A percentile compares a stretch with the other conserved stretches of the same genome.
These are phyloP conservation scores for Monotropa hypopitys DNA, from an alignment of 179 eudicot species.

Conservation along the genomic window DNA sequence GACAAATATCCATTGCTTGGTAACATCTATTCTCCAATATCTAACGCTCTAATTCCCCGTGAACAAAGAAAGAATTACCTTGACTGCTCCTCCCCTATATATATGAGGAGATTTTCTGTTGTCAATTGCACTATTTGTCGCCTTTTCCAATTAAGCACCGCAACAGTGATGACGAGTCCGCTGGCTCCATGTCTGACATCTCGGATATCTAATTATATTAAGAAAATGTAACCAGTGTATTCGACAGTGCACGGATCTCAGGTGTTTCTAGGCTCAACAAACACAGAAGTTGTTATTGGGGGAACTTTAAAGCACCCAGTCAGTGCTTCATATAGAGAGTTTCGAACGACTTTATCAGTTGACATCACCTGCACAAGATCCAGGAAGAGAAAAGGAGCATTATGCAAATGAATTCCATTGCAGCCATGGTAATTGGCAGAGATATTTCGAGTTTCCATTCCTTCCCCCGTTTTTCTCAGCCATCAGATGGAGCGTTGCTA, in stretches of 20 bases:
- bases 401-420: background rate
- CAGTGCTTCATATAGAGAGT: conserved; percentile 54
- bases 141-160: background rate
- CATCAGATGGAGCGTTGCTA: background rate
- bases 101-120: background rate
- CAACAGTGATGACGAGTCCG: background rate
- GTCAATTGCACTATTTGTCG: background rate
- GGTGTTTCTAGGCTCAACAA: conserved; percentile 49
- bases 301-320: conserved; percentile 61
- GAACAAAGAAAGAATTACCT: background rate
- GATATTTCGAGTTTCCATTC: background rate
- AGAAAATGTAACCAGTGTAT: background rate
- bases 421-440: background rate
- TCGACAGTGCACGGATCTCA: background rate
- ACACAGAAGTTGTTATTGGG: conserved; percentile 70
- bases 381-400: background rate
- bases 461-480: background rate
- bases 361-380: conserved; percentile 44
- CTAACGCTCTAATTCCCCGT: background rate
- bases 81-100: background rate
- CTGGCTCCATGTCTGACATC: background rate
- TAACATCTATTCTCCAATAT: background rate
- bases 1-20: background rate
- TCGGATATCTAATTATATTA: background rate
- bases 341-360: conserved; percentile 45